Conservation (phyloP, 345 rosid genomes). For the Pugionium cornutum region DNA sequence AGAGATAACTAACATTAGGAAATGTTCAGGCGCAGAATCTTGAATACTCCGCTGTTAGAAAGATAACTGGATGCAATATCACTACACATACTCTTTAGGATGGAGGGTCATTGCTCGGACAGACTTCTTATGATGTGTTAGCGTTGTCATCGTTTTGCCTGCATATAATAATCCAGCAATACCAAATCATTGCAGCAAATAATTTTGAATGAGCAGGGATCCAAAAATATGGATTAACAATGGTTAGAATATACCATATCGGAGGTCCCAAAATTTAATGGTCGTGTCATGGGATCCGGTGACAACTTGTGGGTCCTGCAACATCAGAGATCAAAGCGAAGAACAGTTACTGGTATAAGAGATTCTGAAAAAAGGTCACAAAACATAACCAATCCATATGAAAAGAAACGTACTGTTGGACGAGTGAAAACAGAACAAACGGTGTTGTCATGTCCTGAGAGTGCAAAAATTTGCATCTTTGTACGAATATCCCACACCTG, state of each 20-base stretch:
- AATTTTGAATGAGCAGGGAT: too few species aligned
- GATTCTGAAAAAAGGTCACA: not conserved
- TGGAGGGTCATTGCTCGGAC: slow-evolving; percentile 94
- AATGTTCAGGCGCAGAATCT: not conserved
- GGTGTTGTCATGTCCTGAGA: slow-evolving; percentile 92
- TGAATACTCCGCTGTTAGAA: not conserved
- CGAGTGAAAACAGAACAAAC: slow-evolving; percentile 96
- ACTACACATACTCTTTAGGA: slow-evolving; percentile 77
- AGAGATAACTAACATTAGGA: slow-evolving; percentile 4
- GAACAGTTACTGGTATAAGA: not conserved
- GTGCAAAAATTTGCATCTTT: slow-evolving; percentile 93
- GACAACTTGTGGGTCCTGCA: slow-evolving; percentile 97
- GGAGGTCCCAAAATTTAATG: slow-evolving; percentile 96
- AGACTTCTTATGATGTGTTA: slow-evolving; percentile 98
- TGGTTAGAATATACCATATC: slow-evolving; percentile 61
- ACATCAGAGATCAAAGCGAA: slow-evolving; percentile 30
- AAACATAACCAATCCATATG: not conserved
- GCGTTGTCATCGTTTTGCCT: slow-evolving; percentile 93
- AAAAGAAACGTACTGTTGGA: slow-evolving; percentile 61
- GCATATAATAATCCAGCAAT: slow-evolving; percentile 34
- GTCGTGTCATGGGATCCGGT: slow-evolving; percentile 98
- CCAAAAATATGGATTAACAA: not conserved
- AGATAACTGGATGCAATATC: slow-evolving; percentile 8
- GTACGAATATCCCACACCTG: slow-evolving; percentile 99
- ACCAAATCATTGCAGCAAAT: not conserved